Base-by-base conservation (phyloP, 805 yeast genomes). In the Debaryomyces prosopidis region DNA sequence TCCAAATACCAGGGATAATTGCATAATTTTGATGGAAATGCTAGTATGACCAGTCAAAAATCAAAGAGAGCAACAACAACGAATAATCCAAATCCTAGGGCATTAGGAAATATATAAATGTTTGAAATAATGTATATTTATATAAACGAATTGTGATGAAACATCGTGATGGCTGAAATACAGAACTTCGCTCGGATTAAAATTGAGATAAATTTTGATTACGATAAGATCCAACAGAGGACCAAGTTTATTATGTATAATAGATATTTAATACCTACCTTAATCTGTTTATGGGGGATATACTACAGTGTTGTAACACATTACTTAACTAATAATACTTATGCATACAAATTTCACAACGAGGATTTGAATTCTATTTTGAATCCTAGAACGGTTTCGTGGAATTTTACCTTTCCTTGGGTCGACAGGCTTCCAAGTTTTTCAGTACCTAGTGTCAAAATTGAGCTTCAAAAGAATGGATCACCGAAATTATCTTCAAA, bases 401-500 rank as follows among this genome's bases (percentile, higher is more conserved):
- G 18, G 30, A 19, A n/a, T 30, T 6, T 30, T n/a, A 6, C 14
- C 8, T 30, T 12, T 12, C 16, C 9, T 12, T 28, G 10, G 15
- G 11, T 17, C 15, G 19, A 11, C 12, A 4, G n/a, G 17, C 18
- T 20, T 6, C 6, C 14, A 34, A 57, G 26, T 2, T 23, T 23
- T 23, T 56, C 20, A 32, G 53, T 14, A 30, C 31, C 12, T 36
- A 48, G 27, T 48, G 47, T 14, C 50, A 50, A 35, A 16, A n/a
- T 12, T 19, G n/a, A 6, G 3, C 3, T 35, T n/a, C 14, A 16
- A 14, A 41, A 26, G 39, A 41, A 27, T 14, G 20, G 23, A 10
- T 26, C 32, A 7, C 66, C 61, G 19, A 67, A 66, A 44, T 48
- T 64, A 31, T 48, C 71, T 1, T 50, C 65, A 7, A 67, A 63